Percentiles rank a stretch among this genome's conserved stretches.
Evolutionary conservation across 2,329 filamentous ascomycete species (phyloP).

Genomic region (Penicillium sp.): DNA sequence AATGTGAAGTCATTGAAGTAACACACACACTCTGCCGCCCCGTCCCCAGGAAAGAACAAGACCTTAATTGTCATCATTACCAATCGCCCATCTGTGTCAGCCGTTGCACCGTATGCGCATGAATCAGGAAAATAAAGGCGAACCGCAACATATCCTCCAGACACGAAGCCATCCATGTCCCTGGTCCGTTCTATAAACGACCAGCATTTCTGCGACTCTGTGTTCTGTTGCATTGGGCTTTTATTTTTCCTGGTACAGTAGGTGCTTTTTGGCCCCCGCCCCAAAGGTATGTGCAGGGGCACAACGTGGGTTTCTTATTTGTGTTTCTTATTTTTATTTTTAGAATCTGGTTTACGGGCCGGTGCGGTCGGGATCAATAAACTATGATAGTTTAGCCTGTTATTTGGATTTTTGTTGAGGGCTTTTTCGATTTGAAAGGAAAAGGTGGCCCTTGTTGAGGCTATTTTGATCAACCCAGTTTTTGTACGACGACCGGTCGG

Average conservation of each 20-base stretch:
- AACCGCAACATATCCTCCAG: not conserved
- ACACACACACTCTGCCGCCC: not conserved
- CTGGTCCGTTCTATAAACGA: not conserved
- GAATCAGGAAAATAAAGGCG: slow-evolving; percentile 1
- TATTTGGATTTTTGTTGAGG: not conserved
- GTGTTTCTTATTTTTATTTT: slow-evolving; percentile 12
- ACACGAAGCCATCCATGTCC: not conserved
- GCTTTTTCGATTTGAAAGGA: not conserved
- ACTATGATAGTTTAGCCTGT: not conserved
- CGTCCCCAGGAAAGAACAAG: not conserved
- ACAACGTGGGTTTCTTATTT: slow-evolving; percentile 25
- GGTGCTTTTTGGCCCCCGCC: not conserved
- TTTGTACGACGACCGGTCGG: not conserved
- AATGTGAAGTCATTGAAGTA: not conserved
- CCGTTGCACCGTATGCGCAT: not conserved
- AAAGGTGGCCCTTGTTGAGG: not conserved
- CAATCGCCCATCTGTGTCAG: not conserved
- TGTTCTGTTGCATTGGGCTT: not conserved
- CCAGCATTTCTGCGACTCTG: not conserved
- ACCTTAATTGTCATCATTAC: not conserved
- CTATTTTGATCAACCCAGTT: not conserved
- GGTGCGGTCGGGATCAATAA: not conserved
- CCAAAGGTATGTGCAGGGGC: slow-evolving; percentile 10
- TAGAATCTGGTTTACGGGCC: not conserved
- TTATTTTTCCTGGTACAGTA: not conserved